Base-by-base conservation (phyloP, 192 early-diverging fungal genomes). In the Kickxella alabastrina region DNA sequence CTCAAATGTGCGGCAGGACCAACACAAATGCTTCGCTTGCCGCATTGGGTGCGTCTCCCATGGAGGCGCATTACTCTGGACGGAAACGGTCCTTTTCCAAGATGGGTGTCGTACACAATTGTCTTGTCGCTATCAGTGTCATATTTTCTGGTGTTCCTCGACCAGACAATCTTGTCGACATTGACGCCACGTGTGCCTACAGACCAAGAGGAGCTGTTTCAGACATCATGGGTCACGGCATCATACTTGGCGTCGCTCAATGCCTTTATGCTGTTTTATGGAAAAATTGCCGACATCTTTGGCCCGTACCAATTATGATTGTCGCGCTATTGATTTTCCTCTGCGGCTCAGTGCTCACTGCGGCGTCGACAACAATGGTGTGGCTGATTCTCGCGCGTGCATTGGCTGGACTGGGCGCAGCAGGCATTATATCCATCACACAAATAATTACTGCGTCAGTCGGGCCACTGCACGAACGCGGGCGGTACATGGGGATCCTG, bases 401-500 rank as follows among this genome's bases (percentile, higher is more conserved):
- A 7, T 28, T 80, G 15, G 62, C 75, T 0, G 79, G 79, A 12
- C 59, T 80, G 25, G 79, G 77, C 24, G 86, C 82, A 4, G 84
- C 80, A 10, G 78, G 83, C 10, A 42, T 87, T 14, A 75, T 85
- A 26, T 63, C 81, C 5, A 44, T 80, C 14, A 74, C 77, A 14
- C 66, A 85, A 52, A 81, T 85, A 15, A 82, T 87, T 56, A 79
- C 85, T 17, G 65, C 83, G 9, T 83, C 87, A 54, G 59, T 88
- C 36, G 78, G 52, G 38, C 67, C 54, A 12, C 47, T 54, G 54
- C 56, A 64, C 4, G 80, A 90, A 57, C 83, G 85, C 17, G 85
- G 86, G 10, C 83, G 85, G 54, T 92, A 85, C 59, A 85, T 90
- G 70, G 85, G 84, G n/a, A 66, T 88, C 10, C 42, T 89, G 22